Base-by-base conservation (phyloP, 1,284 basidiomycete genomes). In the Sanghuangporus sanghuang region DNA sequence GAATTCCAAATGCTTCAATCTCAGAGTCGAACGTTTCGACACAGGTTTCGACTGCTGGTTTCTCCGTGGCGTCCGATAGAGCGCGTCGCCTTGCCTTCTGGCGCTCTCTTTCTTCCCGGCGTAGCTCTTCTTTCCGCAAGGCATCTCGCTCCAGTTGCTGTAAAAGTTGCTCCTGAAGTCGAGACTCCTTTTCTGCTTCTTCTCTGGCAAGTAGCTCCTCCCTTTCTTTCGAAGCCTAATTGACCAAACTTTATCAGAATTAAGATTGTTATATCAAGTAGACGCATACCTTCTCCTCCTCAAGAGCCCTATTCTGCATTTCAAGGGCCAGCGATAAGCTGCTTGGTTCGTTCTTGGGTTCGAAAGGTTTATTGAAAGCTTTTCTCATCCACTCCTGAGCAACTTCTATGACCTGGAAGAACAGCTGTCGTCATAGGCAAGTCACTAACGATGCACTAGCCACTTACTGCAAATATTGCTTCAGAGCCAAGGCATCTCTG, bases 321-420 rank as follows among this genome's bases (percentile, higher is more conserved):
- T 92, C 81, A 3, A 83, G 77, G 5, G 90, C 90, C 2, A 92
- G 79, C 0, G 90, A 92, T 55, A 66, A 12, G 35, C 85, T 86
- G 12, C 78, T 75, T 5, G 78, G 79, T 72, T 90, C 87, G 2
- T 77, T 75, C 38, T 57, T 57, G 16, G 56, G 21, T 32, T 44
- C n/a, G n/a, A 42, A 38, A 2, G 81, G 79, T 3, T 84, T 85
- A n/a, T 74, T 74, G 48, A 90, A 74, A 65, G 86, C 79, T 35
- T 75, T 75, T 12, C 76, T 73, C 58, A 92, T 77, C 89, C 89
- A 92, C 40, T 90, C 88, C 72, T 89, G 85, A 46, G 82, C 80
- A 59, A 84, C 81, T 5, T 79, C 84, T 42, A 86, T 80, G 68
- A 90, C 85, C 87, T 91, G 57, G 6, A 58, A n/a, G 38, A 50